Evolutionary conservation across 106 monocot genomes (phyloP), one percentile per base, ranked within the genome.

Genomic region (Platanthera guangdongensis): DNA sequence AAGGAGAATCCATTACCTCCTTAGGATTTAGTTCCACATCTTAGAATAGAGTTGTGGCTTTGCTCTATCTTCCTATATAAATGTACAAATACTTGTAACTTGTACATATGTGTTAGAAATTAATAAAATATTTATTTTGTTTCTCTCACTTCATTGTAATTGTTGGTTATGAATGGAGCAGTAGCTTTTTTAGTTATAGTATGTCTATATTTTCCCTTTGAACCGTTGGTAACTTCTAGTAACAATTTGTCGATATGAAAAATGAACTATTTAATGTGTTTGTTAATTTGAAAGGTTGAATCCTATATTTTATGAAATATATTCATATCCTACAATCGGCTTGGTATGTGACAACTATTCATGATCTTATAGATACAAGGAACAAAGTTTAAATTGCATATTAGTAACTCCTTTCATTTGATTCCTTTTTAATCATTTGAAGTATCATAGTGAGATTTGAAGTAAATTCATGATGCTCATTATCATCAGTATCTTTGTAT

Each of bases 371-470:
- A 51, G 9, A 72, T 22, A 50, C 12, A 21, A 7, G 10, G 72
- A 50, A 21, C 51, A 72, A 7, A 72, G 0, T 9, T 19, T 50
- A 19, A 5, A 72, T 9, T 22, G 3, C 51, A n/a, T 51, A 51
- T 9, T 72, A 5, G 15, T 13, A 50, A 9, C 19, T 72, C 21
- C 18, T 47, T 48, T 48, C 47, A 7, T 71, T 39, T 51, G 51
- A 30, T 78, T 78, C 55, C 10, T 65, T 70, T 39, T 55, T 53
- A 57, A 71, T 70, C 47, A 70, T 70, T 46, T 47, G 7, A 9
- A 71, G 46, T 19, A 51, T 1, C 13, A 13, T 2, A 71, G 51
- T 68, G 28, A 60, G 32, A 68, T 49, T 64, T 39, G 64, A 64
- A 65, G 12, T 65, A 65, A 32, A 65, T 64, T 77, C 47, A 15